A percentile compares a stretch with the other conserved stretches of the same genome.
phyloP scores from a whole-genome alignment of 169 alveolate species.

The Besnoitia besnoiti region DNA sequence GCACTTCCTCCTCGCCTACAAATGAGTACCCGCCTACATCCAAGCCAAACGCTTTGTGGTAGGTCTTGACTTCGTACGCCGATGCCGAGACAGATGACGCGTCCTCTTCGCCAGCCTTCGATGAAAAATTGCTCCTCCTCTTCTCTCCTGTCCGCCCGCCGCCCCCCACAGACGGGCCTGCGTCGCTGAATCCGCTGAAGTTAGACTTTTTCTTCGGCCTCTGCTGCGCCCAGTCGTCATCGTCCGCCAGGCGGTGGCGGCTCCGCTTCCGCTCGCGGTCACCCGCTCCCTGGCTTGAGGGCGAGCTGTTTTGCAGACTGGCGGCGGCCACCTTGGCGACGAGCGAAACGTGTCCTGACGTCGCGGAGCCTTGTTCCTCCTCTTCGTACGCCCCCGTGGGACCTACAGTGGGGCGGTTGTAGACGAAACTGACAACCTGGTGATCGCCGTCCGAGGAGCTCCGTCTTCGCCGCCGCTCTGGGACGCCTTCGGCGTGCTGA shows the following conservation, averaged over 20 bases:
- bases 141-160: neutral
- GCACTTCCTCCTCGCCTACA: constrained; percentile 3
- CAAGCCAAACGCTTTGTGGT: constrained; percentile 52
- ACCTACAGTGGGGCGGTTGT: neutral
- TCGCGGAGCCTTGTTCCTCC: neutral
- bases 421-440: neutral
- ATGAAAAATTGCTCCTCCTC: neutral
- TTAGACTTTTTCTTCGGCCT: neutral
- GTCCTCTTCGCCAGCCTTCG: neutral
- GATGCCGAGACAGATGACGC: neutral
- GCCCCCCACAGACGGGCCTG: neutral
- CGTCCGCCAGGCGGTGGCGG: no score
- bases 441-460: neutral
- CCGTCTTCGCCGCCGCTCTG: neutral
- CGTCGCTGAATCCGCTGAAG: neutral
- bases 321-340: neutral
- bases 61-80: constrained; percentile 27
- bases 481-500: neutral
- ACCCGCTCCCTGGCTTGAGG: neutral
- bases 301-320: neutral
- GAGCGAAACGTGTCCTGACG: neutral
- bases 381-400: neutral
- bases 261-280: no score
- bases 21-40: constrained; percentile 39
- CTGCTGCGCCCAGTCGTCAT: no score